A percentile compares a stretch with the other conserved stretches of the same genome.
Conservation (phyloP, 2,329 filamentous ascomycete species). For the Trichoderma aggressivum region DNA sequence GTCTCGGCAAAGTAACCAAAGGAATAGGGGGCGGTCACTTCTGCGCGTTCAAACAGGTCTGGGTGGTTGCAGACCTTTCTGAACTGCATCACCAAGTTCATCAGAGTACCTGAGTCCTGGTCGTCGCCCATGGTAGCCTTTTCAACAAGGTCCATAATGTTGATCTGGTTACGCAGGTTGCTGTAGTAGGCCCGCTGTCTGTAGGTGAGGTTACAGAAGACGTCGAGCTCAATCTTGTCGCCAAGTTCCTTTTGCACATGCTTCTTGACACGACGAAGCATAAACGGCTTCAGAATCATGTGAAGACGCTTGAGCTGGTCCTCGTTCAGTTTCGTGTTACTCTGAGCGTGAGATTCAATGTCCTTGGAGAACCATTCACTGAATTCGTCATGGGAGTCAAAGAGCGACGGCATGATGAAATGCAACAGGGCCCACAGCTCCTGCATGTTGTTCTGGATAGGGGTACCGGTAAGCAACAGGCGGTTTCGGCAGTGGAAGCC, state of each 20-base stretch:
- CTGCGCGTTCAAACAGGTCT: constrained; percentile 91
- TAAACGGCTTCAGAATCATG: constrained; percentile 99
- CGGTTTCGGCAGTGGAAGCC: constrained; percentile 95
- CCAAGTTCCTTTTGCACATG: constrained; percentile 98
- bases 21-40: constrained; percentile 82
- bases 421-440: constrained; percentile 96
- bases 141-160: constrained; percentile 96
- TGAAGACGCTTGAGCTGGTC: constrained; percentile 95
- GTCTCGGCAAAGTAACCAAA: constrained; percentile 90
- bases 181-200: constrained; percentile 91
- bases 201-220: constrained; percentile 96
- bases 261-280: constrained; percentile 99
- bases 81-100: constrained; percentile 99
- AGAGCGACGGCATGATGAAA: constrained; percentile 99
- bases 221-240: constrained; percentile 95
- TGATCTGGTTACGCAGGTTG: constrained; percentile 93
- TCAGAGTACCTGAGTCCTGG: constrained; percentile 88
- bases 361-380: constrained; percentile 94
- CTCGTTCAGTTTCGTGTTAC: constrained; percentile 98
- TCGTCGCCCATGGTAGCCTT: constrained; percentile 94
- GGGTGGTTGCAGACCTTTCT: constrained; percentile 99
- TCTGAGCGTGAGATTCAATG: constrained; percentile 97
- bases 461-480: constrained; percentile 88
- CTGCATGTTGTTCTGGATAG: constrained; percentile 99
- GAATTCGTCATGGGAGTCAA: constrained; percentile 90